phyloP scores from a whole-genome alignment of 2,329 filamentous ascomycete genomes.

The Endocalyx cinctus region DNA sequence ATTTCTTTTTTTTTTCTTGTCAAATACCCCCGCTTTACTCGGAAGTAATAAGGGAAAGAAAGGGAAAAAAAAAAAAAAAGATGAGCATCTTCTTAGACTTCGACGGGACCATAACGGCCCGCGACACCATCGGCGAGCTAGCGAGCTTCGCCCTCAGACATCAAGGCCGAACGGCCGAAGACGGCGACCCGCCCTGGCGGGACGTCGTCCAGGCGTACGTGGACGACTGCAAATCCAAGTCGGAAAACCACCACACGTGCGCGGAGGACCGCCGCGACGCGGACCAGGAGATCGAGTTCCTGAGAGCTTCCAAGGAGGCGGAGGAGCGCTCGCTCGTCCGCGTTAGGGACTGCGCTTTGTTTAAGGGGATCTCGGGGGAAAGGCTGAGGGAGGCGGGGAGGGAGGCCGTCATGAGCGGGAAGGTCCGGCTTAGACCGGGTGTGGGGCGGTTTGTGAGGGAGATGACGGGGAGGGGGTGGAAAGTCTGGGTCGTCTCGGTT shows the following conservation, averaged over 20 bases:
- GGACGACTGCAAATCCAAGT: conserved; percentile 36
- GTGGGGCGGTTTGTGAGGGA: conserved; percentile 30
- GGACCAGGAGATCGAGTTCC: conserved; percentile 37
- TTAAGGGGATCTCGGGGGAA: conserved; percentile 32
- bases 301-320: conserved; percentile 37
- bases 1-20: no score
- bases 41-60: no score
- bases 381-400: conserved; percentile 34
- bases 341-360: conserved; percentile 40
- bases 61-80: no score
- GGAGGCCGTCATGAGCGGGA: conserved; percentile 28
- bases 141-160: conserved; percentile 37
- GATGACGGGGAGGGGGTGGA: conserved; percentile 26
- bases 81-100: conserved; percentile 55
- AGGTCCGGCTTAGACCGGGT: conserved; percentile 34
- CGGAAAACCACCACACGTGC: conserved; percentile 26
- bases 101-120: conserved; percentile 53
- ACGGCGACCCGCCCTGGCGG: conserved; percentile 34
- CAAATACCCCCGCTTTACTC: no score
- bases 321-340: conserved; percentile 43
- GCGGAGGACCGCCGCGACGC: conserved; percentile 29
- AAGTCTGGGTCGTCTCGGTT: conserved; percentile 43
- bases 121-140: conserved; percentile 48
- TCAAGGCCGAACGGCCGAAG: conserved; percentile 17
- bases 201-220: conserved; percentile 41